Base-by-base conservation (phyloP, 2,329 filamentous ascomycete species). In the Fusarium sp. region DNA sequence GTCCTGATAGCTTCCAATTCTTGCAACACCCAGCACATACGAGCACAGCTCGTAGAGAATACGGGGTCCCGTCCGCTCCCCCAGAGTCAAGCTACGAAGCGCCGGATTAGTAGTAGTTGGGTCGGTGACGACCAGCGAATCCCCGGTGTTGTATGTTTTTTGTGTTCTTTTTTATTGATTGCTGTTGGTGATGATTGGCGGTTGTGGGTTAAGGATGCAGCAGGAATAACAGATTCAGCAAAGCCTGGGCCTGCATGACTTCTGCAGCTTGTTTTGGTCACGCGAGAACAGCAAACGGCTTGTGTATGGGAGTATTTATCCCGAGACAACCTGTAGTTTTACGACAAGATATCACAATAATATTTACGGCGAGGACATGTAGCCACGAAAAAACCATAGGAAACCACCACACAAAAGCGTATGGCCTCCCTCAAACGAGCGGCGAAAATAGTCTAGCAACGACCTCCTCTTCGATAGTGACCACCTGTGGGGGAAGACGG, bases 371-470 rank as follows among this genome's bases (percentile, higher is more conserved):
- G 9, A 20, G 38, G 38, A 52, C 53, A 80, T 82, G 81, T 82
- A 72, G 80, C 81, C 80, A 78, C 78, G 58, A 75, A 73, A 73
- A 67, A 77, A 80, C 80, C 81, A 83, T 83, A 71, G 80, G 81
- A 79, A 77, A 78, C 79, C 78, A 78, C 77, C 78, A 82, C 77
- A 75, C 73, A 72, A 65, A 77, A 75, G 72, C 74, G 76, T 77
- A 74, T 78, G 78, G 71, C 77, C 78, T 80, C 81, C 81, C 80
- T 83, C 81, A 81, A 81, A 81, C 80, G 73, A 80, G 79, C 78
- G 80, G 79, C 78, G 63, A 44, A 44, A 59, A 79, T 77, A 11
- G 74, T 81, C 79, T 81, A 66, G 80, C 80, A 81, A 78, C 70
- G 51, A 71, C 34, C 61, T 67, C 65, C 58, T 51, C 70, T 57